Conservation (phyloP, 2,329 filamentous ascomycete genomes). For the Graphilbum fragrans region DNA sequence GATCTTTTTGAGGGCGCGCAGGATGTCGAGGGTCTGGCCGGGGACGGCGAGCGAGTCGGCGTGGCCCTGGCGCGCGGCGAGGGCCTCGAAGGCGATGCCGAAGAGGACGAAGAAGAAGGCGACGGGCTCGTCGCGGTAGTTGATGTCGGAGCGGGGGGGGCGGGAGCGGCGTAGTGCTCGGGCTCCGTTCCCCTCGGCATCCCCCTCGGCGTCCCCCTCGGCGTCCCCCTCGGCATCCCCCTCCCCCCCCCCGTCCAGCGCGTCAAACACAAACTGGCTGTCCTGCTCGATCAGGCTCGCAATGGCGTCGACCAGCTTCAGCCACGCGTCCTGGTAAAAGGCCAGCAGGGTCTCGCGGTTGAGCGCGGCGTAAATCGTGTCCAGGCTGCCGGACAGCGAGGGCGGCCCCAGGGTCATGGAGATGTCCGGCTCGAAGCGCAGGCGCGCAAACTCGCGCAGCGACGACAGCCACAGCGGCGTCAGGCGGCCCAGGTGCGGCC, state of each 20-base stretch:
- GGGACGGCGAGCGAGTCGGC: slow-evolving; percentile 43
- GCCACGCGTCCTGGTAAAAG: slow-evolving; percentile 96
- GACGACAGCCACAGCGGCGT: slow-evolving; percentile 93
- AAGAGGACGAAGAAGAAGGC: slow-evolving; percentile 99
- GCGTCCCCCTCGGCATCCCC: slow-evolving; percentile 35
- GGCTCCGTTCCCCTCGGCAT: not conserved
- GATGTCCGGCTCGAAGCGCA: slow-evolving; percentile 91
- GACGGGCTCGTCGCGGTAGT: slow-evolving; percentile 94
- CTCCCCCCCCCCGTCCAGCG: slow-evolving; percentile 71
- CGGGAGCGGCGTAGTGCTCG: not conserved
- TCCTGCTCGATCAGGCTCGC: slow-evolving; percentile 95
- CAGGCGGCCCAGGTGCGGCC: slow-evolving; percentile 77
- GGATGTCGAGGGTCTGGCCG: slow-evolving; percentile 69
- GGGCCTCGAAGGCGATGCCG: slow-evolving; percentile 88
- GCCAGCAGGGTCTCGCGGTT: slow-evolving; percentile 87
- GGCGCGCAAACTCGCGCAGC: slow-evolving; percentile 79
- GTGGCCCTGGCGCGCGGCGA: slow-evolving; percentile 65
- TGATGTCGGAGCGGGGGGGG: slow-evolving; percentile 56
- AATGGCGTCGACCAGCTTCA: slow-evolving; percentile 93
- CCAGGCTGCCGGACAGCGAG: slow-evolving; percentile 71
- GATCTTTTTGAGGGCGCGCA: slow-evolving; percentile 89
- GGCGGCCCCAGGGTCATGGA: slow-evolving; percentile 78
- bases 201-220: not conserved
- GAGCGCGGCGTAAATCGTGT: slow-evolving; percentile 87
- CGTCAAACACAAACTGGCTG: slow-evolving; percentile 94